phyloP scores from a whole-genome alignment of 768 basidiomycete genomes.

The Sistotremastrum niveocremeum region DNA sequence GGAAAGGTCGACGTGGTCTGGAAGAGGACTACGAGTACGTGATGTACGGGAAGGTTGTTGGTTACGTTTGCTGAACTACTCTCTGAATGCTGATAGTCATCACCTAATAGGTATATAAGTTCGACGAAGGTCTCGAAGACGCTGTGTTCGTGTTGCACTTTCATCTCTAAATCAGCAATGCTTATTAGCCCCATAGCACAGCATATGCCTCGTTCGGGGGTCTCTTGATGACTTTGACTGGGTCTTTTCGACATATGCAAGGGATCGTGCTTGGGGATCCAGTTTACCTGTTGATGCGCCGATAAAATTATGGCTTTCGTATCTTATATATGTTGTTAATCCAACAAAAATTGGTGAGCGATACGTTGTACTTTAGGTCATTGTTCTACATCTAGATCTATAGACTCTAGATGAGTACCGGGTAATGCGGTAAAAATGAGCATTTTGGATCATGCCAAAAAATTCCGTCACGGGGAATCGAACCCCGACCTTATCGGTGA shows the following conservation, averaged over 20 bases:
- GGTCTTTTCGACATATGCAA: conserved; percentile 84
- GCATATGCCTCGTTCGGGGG: conserved; percentile 97
- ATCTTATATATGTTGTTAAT: too few species aligned
- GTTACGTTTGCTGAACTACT: conserved; percentile 5
- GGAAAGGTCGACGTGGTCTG: conserved; percentile 64
- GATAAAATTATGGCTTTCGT: conserved; percentile 23
- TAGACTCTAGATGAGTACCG: too few species aligned
- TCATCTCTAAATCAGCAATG: conserved; percentile 7
- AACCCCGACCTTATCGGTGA: conserved; percentile 10
- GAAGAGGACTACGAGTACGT: conserved; percentile 98
- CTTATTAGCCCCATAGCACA: conserved; percentile 38
- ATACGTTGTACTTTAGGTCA: too few species aligned
- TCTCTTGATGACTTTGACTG: conserved; percentile 84
- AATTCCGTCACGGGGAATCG: conserved; percentile 6
- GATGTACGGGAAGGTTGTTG: conserved; percentile 87
- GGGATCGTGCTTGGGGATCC: conserved; percentile 89
- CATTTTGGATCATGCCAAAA: too few species aligned
- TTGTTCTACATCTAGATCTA: too few species aligned
- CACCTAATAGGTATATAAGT: conserved; percentile 77
- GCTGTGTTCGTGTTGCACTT: conserved; percentile 51
- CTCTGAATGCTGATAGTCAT: conserved; percentile 1
- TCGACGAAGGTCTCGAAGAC: conserved; percentile 75
- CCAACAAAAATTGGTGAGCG: too few species aligned
- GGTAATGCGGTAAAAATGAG: too few species aligned
- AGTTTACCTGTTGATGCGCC: conserved; percentile 78